phyloP scores from a whole-genome alignment of 306 rosid species.

The Vigna unguiculata region DNA sequence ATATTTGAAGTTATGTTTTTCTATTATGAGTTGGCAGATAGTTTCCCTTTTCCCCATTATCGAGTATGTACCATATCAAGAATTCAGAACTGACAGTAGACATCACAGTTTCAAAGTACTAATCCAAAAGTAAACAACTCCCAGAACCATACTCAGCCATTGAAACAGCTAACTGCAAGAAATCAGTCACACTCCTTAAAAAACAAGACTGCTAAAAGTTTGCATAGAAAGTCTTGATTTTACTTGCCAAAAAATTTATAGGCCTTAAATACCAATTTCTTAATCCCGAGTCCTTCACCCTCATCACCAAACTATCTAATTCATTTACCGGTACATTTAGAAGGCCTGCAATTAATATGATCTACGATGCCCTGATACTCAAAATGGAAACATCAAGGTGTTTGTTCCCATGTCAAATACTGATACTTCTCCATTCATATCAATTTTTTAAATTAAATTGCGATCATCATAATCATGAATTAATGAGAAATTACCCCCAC shows the following conservation, averaged over 20 bases:
- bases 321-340: slow-evolving; percentile 9
- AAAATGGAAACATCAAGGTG: too few species aligned
- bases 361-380: too few species aligned
- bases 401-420: too few species aligned
- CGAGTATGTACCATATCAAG: slow-evolving; percentile 1
- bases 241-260: slow-evolving; percentile 10
- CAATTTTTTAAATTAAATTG: too few species aligned
- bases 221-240: not conserved
- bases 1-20: not conserved
- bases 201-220: slow-evolving; percentile 30
- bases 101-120: slow-evolving; percentile 24
- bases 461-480: too few species aligned
- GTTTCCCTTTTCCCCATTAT: slow-evolving; percentile 15
- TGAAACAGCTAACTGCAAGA: not conserved
- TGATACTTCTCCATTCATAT: too few species aligned
- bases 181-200: not conserved
- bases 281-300: not conserved
- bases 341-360: slow-evolving; percentile 2
- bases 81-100: slow-evolving; percentile 5
- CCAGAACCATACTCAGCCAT: too few species aligned
- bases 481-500: too few species aligned
- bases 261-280: slow-evolving; percentile 31
- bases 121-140: too few species aligned
- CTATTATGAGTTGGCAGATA: not conserved
- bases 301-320: not conserved